These are phyloP conservation scores for Sporothrix pallida DNA, from an alignment of 2,329 filamentous ascomycete genomes.

Conservation along the genomic window DNA sequence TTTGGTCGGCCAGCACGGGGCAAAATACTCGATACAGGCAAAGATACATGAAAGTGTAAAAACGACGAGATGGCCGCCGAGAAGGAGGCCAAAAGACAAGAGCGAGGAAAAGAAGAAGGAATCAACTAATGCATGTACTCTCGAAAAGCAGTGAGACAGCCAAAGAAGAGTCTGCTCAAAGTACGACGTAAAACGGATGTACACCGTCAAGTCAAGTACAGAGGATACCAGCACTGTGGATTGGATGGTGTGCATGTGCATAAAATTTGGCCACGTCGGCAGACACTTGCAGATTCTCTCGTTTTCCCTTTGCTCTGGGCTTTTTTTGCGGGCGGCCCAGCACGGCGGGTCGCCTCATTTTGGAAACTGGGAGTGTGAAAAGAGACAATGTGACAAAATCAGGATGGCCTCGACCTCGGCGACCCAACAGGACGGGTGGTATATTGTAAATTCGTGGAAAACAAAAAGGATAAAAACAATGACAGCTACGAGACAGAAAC, in stretches of 20 bases:
- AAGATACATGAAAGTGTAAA: background rate
- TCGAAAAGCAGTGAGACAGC: background rate
- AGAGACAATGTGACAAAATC: too few relatives aligned
- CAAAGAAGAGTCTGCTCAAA: too few relatives aligned
- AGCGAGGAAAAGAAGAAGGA: background rate
- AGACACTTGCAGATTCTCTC: background rate
- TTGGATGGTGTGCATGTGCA: background rate
- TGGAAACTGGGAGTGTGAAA: too few relatives aligned
- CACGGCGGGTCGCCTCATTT: slow-evolving; percentile 22
- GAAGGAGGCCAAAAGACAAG: background rate
- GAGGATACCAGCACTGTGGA: too few relatives aligned
- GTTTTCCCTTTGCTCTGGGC: background rate
- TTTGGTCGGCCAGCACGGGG: slow-evolving; percentile 22
- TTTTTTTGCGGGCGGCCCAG: slow-evolving; percentile 11
- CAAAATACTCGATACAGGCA: background rate
- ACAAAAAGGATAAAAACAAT: background rate
- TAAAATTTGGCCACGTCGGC: background rate
- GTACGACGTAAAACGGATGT: too few relatives aligned
- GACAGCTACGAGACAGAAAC: background rate
- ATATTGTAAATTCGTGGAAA: too few relatives aligned
- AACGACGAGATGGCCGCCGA: background rate
- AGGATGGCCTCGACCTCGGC: background rate
- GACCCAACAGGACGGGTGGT: background rate
- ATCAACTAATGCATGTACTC: background rate
- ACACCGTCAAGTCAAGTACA: too few relatives aligned